Evolutionary conservation across 495 filamentous ascomycete species (phyloP).

Genomic region (Daldinia caldariorum): DNA sequence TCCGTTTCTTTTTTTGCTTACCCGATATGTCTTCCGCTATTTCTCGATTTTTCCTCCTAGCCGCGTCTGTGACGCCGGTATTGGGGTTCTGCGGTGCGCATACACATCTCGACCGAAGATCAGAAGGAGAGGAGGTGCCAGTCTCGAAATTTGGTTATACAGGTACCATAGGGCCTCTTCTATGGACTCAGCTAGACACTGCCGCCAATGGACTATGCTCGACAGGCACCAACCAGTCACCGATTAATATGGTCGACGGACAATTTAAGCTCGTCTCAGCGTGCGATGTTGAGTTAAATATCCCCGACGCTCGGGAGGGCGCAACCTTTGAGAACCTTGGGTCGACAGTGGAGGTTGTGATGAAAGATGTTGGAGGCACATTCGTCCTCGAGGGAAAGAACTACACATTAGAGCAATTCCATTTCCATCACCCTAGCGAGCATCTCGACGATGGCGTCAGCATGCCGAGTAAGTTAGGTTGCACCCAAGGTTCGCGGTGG

Average conservation of each 20-base stretch:
- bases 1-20: conserved; percentile 10
- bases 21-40: conserved; percentile 29
- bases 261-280: conserved; percentile 55
- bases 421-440: conserved; percentile 76
- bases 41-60: conserved; percentile 39
- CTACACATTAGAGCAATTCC: conserved; percentile 70
- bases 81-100: conserved; percentile 44
- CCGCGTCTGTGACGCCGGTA: conserved; percentile 42
- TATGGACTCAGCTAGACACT: conserved; percentile 64
- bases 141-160: conserved; percentile 61
- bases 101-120: conserved; percentile 51
- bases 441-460: conserved; percentile 63
- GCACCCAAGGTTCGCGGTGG: background rate
- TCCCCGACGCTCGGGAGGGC: conserved; percentile 51
- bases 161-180: conserved; percentile 62
- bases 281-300: conserved; percentile 47
- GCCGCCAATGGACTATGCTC: conserved; percentile 61
- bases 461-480: conserved; percentile 52
- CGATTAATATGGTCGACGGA: conserved; percentile 64
- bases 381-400: conserved; percentile 57
- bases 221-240: conserved; percentile 67
- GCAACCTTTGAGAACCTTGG: conserved; percentile 68
- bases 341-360: conserved; percentile 66
- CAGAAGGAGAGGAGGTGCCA: conserved; percentile 46
- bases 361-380: conserved; percentile 50